Base-by-base conservation (phyloP, 371 early-diverging fungal genomes). In the Mortierella sp. region DNA sequence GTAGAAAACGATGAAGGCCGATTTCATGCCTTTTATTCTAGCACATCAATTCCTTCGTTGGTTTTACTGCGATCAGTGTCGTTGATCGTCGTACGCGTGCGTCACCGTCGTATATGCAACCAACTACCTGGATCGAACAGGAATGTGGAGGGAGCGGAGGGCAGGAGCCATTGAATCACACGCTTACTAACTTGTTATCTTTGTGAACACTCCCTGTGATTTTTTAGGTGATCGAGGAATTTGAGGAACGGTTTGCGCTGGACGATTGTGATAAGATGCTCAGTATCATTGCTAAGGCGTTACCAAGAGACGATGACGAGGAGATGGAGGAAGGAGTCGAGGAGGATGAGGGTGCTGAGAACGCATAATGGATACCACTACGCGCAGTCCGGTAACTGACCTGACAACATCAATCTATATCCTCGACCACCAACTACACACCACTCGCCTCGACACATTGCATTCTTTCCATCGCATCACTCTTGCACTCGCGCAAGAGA, bases 141-240 rank as follows among this genome's bases (percentile, higher is more conserved):
- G 68, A 38, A 68, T 68, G 43, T 38, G 0, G 14, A 68, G 21
- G 41, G 38, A 35, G 32, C 32, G 16, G 16, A 4, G 11, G 51
- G 5, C 46, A 49, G 12, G 1, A n/a, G 27, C 6, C 21, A 58
- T 10, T n/a, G 58, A 16, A 46, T 46, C 27, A 58, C 18, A 29
- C 63, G 63, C 18, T 63, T 63, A 32, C 63, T 35, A 35, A 63
- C 32, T 29, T 35, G 32, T 32, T 14, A 32, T 21, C 29, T 48
- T 46, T 41, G 48, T 48, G 48, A 14, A 48, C 38, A 3, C 43
- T 24, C 27, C 54, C 43, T 12, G 5, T 65, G 7, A 32, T 56
- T 56, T n/a, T n/a, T 32, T 79, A 86, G 87, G 72, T 82, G 8
- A 80, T 86, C 54, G 87, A 86, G 54, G 87, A 86, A 70, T 86